Percentiles rank a stretch among this genome's conserved stretches.
These are phyloP conservation scores for Fagopyrum esculentum DNA, from an alignment of 148 eudicot genomes.

Conservation along the genomic window DNA sequence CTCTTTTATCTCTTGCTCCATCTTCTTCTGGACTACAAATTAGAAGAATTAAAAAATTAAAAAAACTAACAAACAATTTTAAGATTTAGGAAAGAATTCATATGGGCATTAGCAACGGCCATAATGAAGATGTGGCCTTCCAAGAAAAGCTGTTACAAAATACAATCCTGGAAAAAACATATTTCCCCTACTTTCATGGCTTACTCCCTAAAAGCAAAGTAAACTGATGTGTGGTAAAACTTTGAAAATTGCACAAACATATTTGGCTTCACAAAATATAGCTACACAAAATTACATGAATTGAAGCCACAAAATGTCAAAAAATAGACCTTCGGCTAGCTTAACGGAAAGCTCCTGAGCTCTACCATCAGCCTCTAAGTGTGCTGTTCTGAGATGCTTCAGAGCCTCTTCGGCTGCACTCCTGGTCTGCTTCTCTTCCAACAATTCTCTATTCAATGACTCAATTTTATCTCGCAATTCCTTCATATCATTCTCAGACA, in stretches of 20 bases:
- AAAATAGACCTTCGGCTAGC: constrained; percentile 54
- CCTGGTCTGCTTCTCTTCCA: constrained; percentile 76
- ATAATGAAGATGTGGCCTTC: neutral
- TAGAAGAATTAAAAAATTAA: constrained; percentile 2
- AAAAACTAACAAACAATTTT: no score
- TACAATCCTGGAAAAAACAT: neutral
- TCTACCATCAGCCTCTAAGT: constrained; percentile 75
- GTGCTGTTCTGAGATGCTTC: constrained; percentile 60
- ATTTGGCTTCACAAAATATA: neutral
- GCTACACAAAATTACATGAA: neutral
- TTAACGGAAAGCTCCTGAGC: constrained; percentile 68
- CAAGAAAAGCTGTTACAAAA: neutral
- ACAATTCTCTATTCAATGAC: constrained; percentile 52
- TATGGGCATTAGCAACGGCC: constrained; percentile 3
- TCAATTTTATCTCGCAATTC: constrained; percentile 51
- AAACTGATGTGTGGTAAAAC: neutral
- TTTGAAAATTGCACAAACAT: neutral
- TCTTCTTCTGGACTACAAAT: constrained; percentile 68
- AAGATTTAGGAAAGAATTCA: no score
- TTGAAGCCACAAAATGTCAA: neutral
- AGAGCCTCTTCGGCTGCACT: constrained; percentile 88
- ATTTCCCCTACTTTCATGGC: neutral
- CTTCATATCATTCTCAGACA: constrained; percentile 24
- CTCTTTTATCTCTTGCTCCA: constrained; percentile 87
- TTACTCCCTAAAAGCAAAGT: neutral